Evolutionary conservation across 768 basidiomycete genomes (phyloP), one percentile per base, ranked within the genome.

Genomic region (Boletus sensibilis): DNA sequence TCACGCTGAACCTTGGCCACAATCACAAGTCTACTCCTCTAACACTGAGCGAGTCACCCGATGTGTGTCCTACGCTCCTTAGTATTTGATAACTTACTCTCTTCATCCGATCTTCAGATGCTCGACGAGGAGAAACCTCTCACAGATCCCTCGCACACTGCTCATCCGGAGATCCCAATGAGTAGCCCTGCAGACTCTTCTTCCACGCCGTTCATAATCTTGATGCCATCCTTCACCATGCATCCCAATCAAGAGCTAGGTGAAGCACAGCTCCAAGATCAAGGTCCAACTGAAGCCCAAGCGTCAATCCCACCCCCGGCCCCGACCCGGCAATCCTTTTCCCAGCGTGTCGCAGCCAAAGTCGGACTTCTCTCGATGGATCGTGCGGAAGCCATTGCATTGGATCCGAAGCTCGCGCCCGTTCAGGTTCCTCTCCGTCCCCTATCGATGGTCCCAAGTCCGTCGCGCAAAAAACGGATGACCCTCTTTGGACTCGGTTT

Each of bases 381-480:
- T 45, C 61, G 67, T 2, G 60, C 44, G 4, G 65, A 67, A 44
- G 65, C 67, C 20, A 71, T 71, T n/a, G 39, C 56, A 4, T 52
- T 59, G n/a, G 67, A 71, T 37, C 71, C 69, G 14, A 71, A 73
- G 55, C 69, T 71, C 34, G 67, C 69, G 3, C 69, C 69, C 29
- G 69, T 72, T 16, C 69, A 69, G 16, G 71, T 56, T 11, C 69
- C 71, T 18, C 65, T 71, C 18, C 69, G 69, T 4, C 71, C 71
- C 14, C 35, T 72, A 8, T 70, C 70, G 21, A 70, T 57, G 57
- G 34, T 58, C 21, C 52, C 56, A 0, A 57, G 60, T 51, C 66
- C 58, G 27, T 31, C 66, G 9, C 60, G 39, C 43, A 53, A 46
- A 53, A 55, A 57, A 47, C 60, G 61, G 53, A 31, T 45, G 50